Evolutionary conservation across 164 flowering plant genomes (phyloP).

Genomic region (Paratinospora sagittata): DNA sequence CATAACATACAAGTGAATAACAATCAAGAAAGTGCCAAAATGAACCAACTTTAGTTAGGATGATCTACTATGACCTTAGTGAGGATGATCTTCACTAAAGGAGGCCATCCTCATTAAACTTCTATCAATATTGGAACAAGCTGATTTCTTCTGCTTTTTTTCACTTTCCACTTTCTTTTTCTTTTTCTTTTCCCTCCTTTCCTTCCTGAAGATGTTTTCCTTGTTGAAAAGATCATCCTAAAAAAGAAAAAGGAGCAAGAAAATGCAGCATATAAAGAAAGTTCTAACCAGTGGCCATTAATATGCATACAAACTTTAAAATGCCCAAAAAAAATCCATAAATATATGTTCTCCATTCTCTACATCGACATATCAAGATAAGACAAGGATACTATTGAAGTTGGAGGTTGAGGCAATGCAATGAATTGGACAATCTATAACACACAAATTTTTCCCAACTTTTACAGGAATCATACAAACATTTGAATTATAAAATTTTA

Average conservation of each 20-base stretch:
- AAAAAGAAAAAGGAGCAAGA: background rate
- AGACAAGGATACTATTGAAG: background rate
- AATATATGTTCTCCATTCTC: background rate
- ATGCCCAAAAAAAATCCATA: background rate
- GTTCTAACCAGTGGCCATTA: background rate
- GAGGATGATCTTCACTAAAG: no score
- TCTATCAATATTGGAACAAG: no score
- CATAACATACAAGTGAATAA: no score
- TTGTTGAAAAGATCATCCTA: background rate
- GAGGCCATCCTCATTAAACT: no score
- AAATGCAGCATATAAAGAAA: background rate
- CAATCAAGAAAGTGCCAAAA: no score
- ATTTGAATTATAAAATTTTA: no score
- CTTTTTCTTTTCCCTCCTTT: background rate
- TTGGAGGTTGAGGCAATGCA: background rate
- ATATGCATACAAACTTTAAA: background rate
- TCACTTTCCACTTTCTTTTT: background rate
- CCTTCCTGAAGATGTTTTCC: background rate
- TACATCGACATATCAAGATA: background rate
- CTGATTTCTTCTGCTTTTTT: no score
- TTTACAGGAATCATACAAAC: no score
- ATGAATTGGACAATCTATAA: background rate
- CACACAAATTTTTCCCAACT: no score
- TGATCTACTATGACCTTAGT: no score
- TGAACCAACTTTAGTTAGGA: no score